Evolutionary conservation across 495 filamentous ascomycete genomes (phyloP).

Genomic region (Letharia columbiana): DNA sequence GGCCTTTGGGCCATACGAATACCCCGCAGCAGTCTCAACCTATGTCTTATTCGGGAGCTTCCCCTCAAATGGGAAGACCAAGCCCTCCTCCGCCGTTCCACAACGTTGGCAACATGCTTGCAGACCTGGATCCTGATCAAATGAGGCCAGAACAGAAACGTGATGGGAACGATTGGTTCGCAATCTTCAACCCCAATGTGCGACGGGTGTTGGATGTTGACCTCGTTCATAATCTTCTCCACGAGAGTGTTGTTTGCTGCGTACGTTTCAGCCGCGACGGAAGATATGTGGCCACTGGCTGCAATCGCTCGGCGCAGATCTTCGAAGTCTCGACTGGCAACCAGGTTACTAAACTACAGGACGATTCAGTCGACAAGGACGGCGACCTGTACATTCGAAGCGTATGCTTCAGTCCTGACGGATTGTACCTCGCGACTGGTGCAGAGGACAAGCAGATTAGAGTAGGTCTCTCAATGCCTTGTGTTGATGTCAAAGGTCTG

Average conservation of each 20-base stretch:
- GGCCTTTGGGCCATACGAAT: slow-evolving; percentile 45
- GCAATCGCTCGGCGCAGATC: slow-evolving; percentile 83
- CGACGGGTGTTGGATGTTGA: slow-evolving; percentile 79
- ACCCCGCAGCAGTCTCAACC: slow-evolving; percentile 85
- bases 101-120: slow-evolving; percentile 68
- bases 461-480: slow-evolving; percentile 42
- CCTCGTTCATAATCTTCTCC: slow-evolving; percentile 73
- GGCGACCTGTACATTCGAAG: slow-evolving; percentile 86
- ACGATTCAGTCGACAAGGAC: slow-evolving; percentile 72
- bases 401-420: slow-evolving; percentile 89
- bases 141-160: slow-evolving; percentile 78
- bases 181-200: slow-evolving; percentile 79
- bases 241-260: slow-evolving; percentile 87
- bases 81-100: slow-evolving; percentile 56
- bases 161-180: slow-evolving; percentile 77
- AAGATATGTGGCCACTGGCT: slow-evolving; percentile 81
- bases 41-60: slow-evolving; percentile 71
- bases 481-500: slow-evolving; percentile 6
- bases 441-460: slow-evolving; percentile 88
- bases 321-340: slow-evolving; percentile 75
- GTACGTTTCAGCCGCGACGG: slow-evolving; percentile 84
- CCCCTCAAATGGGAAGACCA: slow-evolving; percentile 79
- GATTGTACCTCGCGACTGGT: slow-evolving; percentile 79
- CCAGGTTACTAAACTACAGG: slow-evolving; percentile 70
- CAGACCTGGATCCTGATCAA: slow-evolving; percentile 78